A percentile compares a stretch with the other conserved stretches of the same genome.
Conservation (phyloP, 2,329 filamentous ascomycete species). For the Aspergillus brunneoviolaceus region DNA sequence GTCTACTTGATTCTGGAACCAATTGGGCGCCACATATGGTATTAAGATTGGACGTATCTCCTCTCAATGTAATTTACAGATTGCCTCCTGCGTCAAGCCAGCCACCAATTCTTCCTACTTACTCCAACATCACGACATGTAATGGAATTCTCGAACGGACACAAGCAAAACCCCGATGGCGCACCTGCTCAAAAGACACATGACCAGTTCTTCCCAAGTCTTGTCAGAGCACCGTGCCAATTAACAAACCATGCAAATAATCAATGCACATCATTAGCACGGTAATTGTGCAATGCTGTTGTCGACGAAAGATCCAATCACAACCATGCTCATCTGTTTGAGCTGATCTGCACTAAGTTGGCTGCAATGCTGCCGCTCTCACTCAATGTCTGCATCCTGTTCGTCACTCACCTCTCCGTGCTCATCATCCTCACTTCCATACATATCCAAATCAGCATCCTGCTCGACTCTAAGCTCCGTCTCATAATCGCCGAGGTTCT, state of each 20-base stretch:
- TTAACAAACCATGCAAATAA: too few relatives aligned
- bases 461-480: constrained; percentile 12
- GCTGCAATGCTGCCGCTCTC: too few relatives aligned
- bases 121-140: not conserved
- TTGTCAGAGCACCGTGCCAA: too few relatives aligned
- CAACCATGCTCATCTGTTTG: too few relatives aligned
- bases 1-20: not conserved
- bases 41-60: not conserved
- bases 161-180: not conserved
- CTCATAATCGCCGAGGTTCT: not conserved
- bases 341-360: too few relatives aligned
- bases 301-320: too few relatives aligned
- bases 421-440: constrained; percentile 28
- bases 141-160: not conserved
- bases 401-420: constrained; percentile 3
- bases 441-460: constrained; percentile 8
- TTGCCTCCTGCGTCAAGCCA: not conserved
- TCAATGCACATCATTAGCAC: too few relatives aligned
- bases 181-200: not conserved
- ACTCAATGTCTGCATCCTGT: constrained; percentile 5
- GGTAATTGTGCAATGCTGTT: too few relatives aligned
- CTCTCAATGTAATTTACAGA: not conserved
- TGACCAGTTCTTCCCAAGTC: not conserved
- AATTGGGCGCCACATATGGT: not conserved
- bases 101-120: not conserved